Conservation (phyloP, 192 early-diverging fungal genomes). For the Powellomyces hirtus region DNA sequence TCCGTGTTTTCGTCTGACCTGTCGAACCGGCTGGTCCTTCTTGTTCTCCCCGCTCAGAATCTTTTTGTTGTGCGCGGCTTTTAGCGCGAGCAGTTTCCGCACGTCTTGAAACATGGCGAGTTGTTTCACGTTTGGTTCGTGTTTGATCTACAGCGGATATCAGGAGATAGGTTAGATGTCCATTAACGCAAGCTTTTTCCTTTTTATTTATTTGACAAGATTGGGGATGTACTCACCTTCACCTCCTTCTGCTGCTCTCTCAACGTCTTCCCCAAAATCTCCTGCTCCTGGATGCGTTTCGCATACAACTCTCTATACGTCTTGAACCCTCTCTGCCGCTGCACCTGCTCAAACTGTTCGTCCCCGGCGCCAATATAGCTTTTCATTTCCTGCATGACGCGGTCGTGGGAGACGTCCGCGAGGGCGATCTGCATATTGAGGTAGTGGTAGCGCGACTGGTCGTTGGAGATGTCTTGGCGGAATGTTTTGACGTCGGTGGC, state of each 20-base stretch:
- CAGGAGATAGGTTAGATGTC: neutral
- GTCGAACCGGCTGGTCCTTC: conserved; percentile 10
- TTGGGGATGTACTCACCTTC: conserved; percentile 46
- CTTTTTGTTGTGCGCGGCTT: conserved; percentile 42
- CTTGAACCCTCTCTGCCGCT: conserved; percentile 60
- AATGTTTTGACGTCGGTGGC: conserved; percentile 45
- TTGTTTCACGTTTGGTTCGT: conserved; percentile 49
- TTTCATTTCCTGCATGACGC: conserved; percentile 63
- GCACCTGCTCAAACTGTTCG: conserved; percentile 47
- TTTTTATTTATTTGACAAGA: too few species aligned
- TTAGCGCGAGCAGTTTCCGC: conserved; percentile 40
- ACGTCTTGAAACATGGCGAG: conserved; percentile 43
- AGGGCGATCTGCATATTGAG: conserved; percentile 38
- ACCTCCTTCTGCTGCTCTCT: conserved; percentile 54
- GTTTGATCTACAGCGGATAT: too few species aligned
- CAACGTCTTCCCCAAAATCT: conserved; percentile 44
- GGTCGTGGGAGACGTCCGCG: conserved; percentile 47
- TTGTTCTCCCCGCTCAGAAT: conserved; percentile 34
- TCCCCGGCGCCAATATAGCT: conserved; percentile 65
- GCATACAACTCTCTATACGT: conserved; percentile 60
- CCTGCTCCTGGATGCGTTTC: conserved; percentile 49
- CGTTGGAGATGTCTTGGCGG: conserved; percentile 45
- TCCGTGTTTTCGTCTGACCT: neutral
- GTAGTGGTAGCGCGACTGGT: conserved; percentile 51
- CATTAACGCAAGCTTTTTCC: neutral